phyloP scores from a whole-genome alignment of 352 stramenopile genomes.

The Globisporangium nagaii region DNA sequence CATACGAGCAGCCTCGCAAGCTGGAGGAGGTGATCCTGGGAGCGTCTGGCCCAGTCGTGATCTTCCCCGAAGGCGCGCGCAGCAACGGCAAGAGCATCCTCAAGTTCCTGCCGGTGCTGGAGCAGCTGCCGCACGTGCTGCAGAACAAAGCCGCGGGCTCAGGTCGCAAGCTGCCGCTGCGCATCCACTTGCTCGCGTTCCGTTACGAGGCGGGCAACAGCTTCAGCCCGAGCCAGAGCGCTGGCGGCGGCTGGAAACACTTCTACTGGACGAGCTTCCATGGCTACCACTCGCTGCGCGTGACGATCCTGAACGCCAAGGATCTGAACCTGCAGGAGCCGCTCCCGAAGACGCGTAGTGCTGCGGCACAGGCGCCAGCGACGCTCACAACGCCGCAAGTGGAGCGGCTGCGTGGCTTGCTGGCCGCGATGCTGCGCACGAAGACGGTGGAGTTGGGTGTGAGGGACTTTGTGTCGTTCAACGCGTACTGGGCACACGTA shows the following conservation, averaged over 20 bases:
- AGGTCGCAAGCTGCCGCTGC: conserved; percentile 17
- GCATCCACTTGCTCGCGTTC: conserved; percentile 71
- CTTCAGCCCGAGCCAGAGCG: conserved; percentile 73
- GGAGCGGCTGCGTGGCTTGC: conserved; percentile 51
- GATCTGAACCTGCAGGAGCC: conserved; percentile 52
- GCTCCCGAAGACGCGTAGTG: conserved; percentile 17
- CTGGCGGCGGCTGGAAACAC: conserved; percentile 46
- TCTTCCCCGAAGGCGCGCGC: conserved; percentile 72
- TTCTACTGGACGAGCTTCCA: conserved; percentile 66
- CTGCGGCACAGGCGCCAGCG: conserved; percentile 18
- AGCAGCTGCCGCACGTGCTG: conserved; percentile 38
- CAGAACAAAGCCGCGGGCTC: conserved; percentile 11
- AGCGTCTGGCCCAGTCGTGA: conserved; percentile 55
- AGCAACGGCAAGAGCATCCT: conserved; percentile 80
- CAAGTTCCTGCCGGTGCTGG: conserved; percentile 59
- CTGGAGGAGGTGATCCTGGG: conserved; percentile 62
- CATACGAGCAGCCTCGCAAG: conserved; percentile 28
- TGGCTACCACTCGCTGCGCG: conserved; percentile 58
- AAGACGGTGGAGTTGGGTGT: conserved; percentile 67
- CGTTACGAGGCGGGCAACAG: conserved; percentile 66
- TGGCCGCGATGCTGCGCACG: conserved; percentile 76
- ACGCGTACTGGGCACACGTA: conserved; percentile 80
- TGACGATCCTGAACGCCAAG: conserved; percentile 56
- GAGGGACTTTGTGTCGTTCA: conserved; percentile 76
- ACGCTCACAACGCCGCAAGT: conserved; percentile 47